phyloP scores from a whole-genome alignment of 495 filamentous ascomycete species.

The Talaromyces adpressus region DNA sequence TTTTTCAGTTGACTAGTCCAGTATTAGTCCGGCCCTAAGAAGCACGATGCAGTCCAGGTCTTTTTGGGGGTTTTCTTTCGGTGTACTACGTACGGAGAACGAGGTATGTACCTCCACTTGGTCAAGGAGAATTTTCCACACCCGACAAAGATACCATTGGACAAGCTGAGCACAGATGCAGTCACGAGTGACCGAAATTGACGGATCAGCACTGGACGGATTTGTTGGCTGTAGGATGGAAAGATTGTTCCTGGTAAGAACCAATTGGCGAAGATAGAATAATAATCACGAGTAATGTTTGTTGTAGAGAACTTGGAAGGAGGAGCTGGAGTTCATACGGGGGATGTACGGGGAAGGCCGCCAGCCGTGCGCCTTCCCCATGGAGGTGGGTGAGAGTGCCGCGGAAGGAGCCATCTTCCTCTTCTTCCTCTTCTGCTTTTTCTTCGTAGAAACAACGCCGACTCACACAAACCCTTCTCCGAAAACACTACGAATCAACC shows the following conservation, averaged over 20 bases:
- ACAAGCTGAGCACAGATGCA: slow-evolving; percentile 1
- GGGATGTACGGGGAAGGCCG: not conserved
- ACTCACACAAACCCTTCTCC: not conserved
- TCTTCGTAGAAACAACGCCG: not conserved
- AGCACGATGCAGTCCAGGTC: not conserved
- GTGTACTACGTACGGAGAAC: too few relatives aligned
- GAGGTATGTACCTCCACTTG: slow-evolving; percentile 3
- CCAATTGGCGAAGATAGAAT: not conserved
- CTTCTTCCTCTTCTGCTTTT: not conserved
- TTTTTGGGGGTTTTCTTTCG: not conserved
- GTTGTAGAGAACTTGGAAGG: not conserved
- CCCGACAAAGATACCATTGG: not conserved
- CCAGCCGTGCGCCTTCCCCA: not conserved
- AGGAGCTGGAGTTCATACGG: not conserved
- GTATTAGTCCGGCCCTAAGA: not conserved
- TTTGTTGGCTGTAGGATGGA: not conserved
- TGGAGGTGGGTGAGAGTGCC: not conserved
- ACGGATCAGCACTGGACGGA: not conserved
- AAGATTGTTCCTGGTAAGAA: not conserved
- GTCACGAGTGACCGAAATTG: not conserved
- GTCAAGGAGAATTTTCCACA: not conserved
- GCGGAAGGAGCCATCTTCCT: too few relatives aligned
- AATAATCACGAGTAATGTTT: not conserved
- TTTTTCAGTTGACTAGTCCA: not conserved
- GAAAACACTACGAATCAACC: not conserved